Percentiles rank a stretch among this genome's conserved stretches.
phyloP scores from a whole-genome alignment of 2,329 filamentous ascomycete genomes.

The Chaetomiaceae sp. region DNA sequence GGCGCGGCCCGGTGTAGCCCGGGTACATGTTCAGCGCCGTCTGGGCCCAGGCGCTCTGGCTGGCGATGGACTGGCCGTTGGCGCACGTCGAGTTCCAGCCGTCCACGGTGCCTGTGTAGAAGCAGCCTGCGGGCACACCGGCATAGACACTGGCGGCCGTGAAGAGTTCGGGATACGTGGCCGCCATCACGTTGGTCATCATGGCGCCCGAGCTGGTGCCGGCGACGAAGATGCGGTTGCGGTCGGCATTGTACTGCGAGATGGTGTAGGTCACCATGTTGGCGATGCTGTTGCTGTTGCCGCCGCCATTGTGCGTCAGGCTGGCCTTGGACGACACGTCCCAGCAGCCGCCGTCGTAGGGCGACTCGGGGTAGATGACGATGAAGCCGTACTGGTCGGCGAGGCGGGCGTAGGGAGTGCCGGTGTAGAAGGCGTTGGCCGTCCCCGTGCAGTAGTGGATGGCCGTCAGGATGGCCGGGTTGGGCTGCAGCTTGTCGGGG shows the following conservation, averaged over 20 bases:
- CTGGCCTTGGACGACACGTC: constrained; percentile 52
- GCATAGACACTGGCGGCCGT: constrained; percentile 47
- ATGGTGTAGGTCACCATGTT: constrained; percentile 52
- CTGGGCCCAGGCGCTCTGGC: constrained; percentile 39
- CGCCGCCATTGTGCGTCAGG: constrained; percentile 48
- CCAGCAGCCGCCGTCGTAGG: constrained; percentile 47
- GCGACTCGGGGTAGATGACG: constrained; percentile 43
- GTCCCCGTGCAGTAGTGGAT: constrained; percentile 55
- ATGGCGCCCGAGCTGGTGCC: constrained; percentile 48
- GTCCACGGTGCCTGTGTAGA: constrained; percentile 38
- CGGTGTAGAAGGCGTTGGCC: constrained; percentile 47
- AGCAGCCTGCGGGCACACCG: constrained; percentile 54
- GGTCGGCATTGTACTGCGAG: constrained; percentile 44
- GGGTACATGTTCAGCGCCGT: constrained; percentile 46
- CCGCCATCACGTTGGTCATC: constrained; percentile 52
- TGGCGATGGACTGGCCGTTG: constrained; percentile 43
- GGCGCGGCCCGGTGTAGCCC: constrained; percentile 41
- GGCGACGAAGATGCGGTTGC: constrained; percentile 45
- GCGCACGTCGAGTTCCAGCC: constrained; percentile 54
- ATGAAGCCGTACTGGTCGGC: constrained; percentile 56
- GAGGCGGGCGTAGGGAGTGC: constrained; percentile 48
- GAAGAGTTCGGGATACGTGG: constrained; percentile 53
- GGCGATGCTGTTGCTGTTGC: constrained; percentile 47
- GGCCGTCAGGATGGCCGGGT: constrained; percentile 49
- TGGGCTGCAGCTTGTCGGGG: constrained; percentile 36